Evolutionary conservation across 2,329 filamentous ascomycete genomes (phyloP), one percentile per base, ranked within the genome.

Genomic region (Pseudocercospora musae): DNA sequence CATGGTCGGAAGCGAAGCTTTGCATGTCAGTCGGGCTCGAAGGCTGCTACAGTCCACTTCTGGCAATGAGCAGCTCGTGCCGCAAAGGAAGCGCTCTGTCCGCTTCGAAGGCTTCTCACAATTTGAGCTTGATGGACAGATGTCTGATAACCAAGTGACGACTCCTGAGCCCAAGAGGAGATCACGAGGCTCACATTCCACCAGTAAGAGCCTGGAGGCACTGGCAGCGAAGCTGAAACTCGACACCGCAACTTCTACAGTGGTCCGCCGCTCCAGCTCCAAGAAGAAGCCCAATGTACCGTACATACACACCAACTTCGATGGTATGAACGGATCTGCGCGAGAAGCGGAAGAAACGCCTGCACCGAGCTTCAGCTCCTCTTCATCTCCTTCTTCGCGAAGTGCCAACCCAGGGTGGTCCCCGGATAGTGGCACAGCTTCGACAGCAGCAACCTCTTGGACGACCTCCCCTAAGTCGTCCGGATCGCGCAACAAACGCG

Each of bases 381-480:
- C 70, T 20, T 48, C 60, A 13, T 53, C 60, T 10, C 57, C 62
- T 8, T 57, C 64, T 31, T 57, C 58, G 10, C 53, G 60, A 18
- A 62, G 60, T 29, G 50, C 52, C 20, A 63, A 66, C 55, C 59
- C 60, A 11, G 62, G 46, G 7, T 71, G 68, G 69, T 74, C 72
- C 11, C 72, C 71, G n/a, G 59, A 62, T 29, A 73, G 72, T 57
- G 52, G 52, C 6, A 54, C 67, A 42, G 65, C 68, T 25, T 76
- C 74, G 6, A 76, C 74, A 6, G 69, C 67, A 23, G 71, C 72
- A 18, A 76, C 74, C 1, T 76, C 74, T 2, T 67, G 72, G 18
- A 60, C 60, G 1, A 68, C 66, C 1, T 73, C 72, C 7, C 72
- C 68, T 6, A 69, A 65, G 53, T 69, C 59, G 33, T 70, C 69